Conservation (phyloP, 495 filamentous ascomycete species). For the Bacidia rubella region DNA sequence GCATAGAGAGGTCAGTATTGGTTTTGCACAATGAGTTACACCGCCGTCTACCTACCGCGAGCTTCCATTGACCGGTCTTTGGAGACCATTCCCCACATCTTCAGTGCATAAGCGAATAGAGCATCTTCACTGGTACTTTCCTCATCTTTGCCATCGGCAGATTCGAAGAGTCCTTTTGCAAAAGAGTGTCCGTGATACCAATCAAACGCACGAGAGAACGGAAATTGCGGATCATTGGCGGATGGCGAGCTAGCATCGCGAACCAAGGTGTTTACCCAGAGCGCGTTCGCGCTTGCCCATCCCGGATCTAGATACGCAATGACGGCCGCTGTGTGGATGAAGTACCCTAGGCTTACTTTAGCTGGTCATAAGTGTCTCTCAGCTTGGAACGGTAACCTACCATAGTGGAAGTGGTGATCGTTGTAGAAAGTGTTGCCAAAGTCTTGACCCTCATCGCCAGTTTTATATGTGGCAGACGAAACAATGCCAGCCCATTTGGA, state of each 20-base stretch:
- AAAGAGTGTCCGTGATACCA: conserved; percentile 94
- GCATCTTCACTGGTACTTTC: conserved; percentile 87
- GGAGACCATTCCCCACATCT: conserved; percentile 79
- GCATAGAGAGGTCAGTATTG: too few species aligned
- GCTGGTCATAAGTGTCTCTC: conserved; percentile 1
- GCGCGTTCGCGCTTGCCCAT: conserved; percentile 62
- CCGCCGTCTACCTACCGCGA: too few species aligned
- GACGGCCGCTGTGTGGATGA: conserved; percentile 76
- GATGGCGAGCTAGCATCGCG: conserved; percentile 70
- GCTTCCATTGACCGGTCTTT: conserved; percentile 74
- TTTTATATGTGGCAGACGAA: conserved; percentile 65
- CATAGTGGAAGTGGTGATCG: conserved; percentile 91
- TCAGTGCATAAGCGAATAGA: conserved; percentile 76
- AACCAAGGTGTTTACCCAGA: conserved; percentile 68
- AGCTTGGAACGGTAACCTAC: conserved; percentile 6
- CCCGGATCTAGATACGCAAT: conserved; percentile 66
- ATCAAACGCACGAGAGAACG: conserved; percentile 77
- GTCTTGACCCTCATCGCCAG: conserved; percentile 53
- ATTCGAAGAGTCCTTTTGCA: conserved; percentile 89
- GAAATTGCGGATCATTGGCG: conserved; percentile 58
- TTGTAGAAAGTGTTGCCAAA: conserved; percentile 85
- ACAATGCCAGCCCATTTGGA: conserved; percentile 76
- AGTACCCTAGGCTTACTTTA: conserved; percentile 47
- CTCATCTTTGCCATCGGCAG: conserved; percentile 82
- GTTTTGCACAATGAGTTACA: too few species aligned